Base-by-base conservation (phyloP, 1,139 yeast genomes). In the Protomyces macrosporus region DNA sequence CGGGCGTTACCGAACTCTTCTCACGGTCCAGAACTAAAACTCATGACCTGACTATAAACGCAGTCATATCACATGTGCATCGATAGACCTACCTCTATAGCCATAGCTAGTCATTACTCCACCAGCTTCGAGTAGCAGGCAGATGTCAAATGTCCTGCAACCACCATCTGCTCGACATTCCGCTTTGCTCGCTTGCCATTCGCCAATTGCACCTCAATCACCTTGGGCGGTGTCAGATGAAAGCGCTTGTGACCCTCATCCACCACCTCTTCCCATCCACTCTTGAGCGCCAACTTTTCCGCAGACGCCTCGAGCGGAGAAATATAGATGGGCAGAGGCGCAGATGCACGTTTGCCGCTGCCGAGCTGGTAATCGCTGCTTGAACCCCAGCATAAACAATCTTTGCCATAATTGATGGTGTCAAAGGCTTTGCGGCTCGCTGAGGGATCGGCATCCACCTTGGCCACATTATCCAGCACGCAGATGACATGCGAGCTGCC, bases 301-400 rank as follows among this genome's bases (percentile, higher is more conserved):
- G 61, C 61, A 14, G 40, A 42, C 37, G 35, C 39, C 23, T 59
- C 63, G 51, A 59, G 55, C 39, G 58, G 58, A 5, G 58, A 34
- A 32, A 59, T 59, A 48, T 63, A 68, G 16, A 63, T 58, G 3
- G 72, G 73, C 48, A 61, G 14, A 16, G 67, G 45, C 33, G 62
- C 23, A 72, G 86, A 86, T 66, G 81, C 80, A 45, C 80, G 77
- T 71, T 86, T 87, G 32, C 96, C 96, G 71, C 85, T 90, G 23
- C 96, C 97, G 58, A 88, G 79, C 75, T 91, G 97, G 32, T 95
- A 96, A 69, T 69, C 78, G 70, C 85, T 87, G 72, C 90, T 91
- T 54, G 85, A 86, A 23, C 98, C 98, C 88, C 96, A 89, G 3
- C 79, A 81, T 55, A 87, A 74, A 30, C 90, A 87, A 71, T 88